These are phyloP conservation scores for Neurospora cerealis DNA, from an alignment of 495 filamentous ascomycete genomes.

Conservation along the genomic window DNA sequence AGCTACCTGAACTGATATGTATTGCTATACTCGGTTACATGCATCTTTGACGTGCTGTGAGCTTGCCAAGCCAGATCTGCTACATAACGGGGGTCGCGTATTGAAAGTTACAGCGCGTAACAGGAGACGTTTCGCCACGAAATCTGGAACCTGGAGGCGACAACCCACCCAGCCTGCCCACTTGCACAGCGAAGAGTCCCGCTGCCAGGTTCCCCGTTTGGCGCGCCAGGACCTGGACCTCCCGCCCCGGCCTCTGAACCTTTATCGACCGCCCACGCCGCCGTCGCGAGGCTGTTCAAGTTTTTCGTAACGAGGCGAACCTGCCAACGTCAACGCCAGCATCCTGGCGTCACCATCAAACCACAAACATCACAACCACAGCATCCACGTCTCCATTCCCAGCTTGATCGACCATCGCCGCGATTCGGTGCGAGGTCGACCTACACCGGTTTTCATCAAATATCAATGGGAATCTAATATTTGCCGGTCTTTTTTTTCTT, in stretches of 20 bases:
- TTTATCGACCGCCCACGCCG: neutral
- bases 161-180: neutral
- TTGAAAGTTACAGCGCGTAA: neutral
- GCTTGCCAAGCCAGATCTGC: neutral
- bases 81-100: neutral
- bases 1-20: neutral
- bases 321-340: neutral
- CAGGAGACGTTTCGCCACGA: neutral
- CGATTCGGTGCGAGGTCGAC: constrained; percentile 7
- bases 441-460: neutral
- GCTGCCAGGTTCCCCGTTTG: neutral
- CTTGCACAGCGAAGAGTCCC: neutral
- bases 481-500: neutral
- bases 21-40: neutral
- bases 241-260: neutral
- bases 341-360: neutral
- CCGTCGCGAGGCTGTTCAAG: neutral
- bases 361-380: neutral
- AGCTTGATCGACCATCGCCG: constrained; percentile 9
- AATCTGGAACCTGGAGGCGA: neutral
- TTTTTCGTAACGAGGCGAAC: neutral
- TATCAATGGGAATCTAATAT: constrained; percentile 9
- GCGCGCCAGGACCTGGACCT: neutral
- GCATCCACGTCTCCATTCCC: neutral
- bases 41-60: neutral